These are phyloP conservation scores for Salix udensis DNA, from an alignment of 345 rosid species.

Conservation along the genomic window DNA sequence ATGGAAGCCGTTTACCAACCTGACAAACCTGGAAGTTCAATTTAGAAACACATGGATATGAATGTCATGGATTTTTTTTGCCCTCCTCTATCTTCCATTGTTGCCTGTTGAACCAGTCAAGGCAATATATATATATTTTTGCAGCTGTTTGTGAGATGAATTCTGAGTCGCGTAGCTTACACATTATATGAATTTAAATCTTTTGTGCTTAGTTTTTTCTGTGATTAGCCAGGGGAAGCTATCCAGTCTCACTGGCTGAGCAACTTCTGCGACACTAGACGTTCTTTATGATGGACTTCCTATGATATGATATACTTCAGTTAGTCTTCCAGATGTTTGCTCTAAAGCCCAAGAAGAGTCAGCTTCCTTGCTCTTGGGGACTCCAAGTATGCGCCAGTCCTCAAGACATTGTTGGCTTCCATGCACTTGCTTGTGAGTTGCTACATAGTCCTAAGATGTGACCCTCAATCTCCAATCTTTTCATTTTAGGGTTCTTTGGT, in stretches of 20 bases:
- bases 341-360: background rate
- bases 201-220: no score
- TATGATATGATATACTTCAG: constrained; percentile 12
- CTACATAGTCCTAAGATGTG: no score
- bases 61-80: constrained; percentile 5
- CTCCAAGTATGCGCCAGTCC: no score
- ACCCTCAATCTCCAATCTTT: background rate
- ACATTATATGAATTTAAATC: background rate
- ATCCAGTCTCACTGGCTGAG: constrained; percentile 10
- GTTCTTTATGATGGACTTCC: constrained; percentile 6
- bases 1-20: no score
- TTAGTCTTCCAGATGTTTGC: constrained; percentile 12
- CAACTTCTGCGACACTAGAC: constrained; percentile 6
- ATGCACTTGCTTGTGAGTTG: no score
- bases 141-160: no score
- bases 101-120: constrained; percentile 2
- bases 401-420: no score
- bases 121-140: background rate
- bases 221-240: background rate
- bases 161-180: background rate
- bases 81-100: constrained; percentile 10
- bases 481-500: background rate
- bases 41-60: constrained; percentile 9
- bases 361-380: background rate
- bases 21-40: no score